Percentiles rank a stretch among this genome's conserved stretches.
phyloP scores from a whole-genome alignment of 371 early-diverging fungal genomes.

The Mucor circinelloides region DNA sequence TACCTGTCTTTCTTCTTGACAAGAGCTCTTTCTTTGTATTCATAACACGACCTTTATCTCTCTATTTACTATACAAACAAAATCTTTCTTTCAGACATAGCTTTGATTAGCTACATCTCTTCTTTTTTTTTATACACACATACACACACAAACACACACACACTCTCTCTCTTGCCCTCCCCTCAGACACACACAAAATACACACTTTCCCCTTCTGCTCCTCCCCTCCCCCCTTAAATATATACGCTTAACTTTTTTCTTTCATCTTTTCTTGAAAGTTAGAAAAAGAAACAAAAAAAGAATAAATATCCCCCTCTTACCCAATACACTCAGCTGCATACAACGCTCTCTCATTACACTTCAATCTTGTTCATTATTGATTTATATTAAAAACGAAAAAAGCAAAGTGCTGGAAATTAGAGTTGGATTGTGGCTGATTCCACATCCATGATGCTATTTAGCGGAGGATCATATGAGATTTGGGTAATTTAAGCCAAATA shows the following conservation, averaged over 20 bases:
- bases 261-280: neutral
- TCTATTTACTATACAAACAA: neutral
- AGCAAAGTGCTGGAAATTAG: too few relatives aligned
- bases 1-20: neutral
- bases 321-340: neutral
- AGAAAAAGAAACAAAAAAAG: neutral
- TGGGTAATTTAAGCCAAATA: too few relatives aligned
- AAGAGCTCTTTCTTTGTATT: conserved; percentile 3
- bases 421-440: too few relatives aligned
- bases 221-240: neutral
- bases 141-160: neutral
- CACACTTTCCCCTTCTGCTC: neutral
- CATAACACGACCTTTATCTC: neutral
- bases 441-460: too few relatives aligned
- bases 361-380: too few relatives aligned
- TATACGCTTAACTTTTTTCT: neutral
- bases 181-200: neutral
- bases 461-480: too few relatives aligned
- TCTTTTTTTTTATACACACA: neutral
- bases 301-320: neutral
- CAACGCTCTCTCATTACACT: neutral
- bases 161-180: neutral
- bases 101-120: neutral
- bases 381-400: too few relatives aligned
- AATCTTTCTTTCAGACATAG: neutral